Conservation (phyloP, 2,329 filamentous ascomycete genomes). For the Aspergillus sp. region DNA sequence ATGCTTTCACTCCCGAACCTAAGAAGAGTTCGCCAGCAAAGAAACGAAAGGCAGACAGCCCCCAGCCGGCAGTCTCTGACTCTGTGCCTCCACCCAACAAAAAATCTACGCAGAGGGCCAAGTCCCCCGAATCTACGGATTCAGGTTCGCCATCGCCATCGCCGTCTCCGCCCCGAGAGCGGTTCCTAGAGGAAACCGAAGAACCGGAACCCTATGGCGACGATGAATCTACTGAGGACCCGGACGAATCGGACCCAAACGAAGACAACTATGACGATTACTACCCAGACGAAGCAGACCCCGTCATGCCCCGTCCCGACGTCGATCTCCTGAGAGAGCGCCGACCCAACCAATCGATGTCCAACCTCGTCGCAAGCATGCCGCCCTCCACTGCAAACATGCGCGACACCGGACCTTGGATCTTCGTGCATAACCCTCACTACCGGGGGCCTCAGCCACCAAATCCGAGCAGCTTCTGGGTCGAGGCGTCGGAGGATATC, state of each 20-base stretch:
- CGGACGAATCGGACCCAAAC: neutral
- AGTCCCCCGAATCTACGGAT: neutral
- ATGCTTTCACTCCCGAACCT: neutral
- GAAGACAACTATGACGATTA: neutral
- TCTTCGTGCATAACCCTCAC: conserved; percentile 65
- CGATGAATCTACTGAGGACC: neutral
- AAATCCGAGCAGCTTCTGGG: neutral
- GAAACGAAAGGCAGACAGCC: neutral
- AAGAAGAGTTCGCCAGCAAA: neutral
- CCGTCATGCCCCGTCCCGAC: no score
- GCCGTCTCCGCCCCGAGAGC: neutral
- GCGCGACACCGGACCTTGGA: conserved; percentile 59
- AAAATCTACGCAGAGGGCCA: neutral
- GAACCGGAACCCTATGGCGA: neutral
- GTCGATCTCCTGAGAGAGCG: conserved; percentile 6
- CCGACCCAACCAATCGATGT: conserved; percentile 57
- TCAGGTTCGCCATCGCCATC: neutral
- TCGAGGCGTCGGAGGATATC: neutral
- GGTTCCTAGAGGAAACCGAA: neutral
- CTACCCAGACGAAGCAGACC: no score
- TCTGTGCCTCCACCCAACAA: neutral
- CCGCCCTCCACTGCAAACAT: conserved; percentile 63
- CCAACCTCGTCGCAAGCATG: conserved; percentile 66
- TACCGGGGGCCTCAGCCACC: conserved; percentile 42
- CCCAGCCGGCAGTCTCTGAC: neutral